Evolutionary conservation across 768 basidiomycete species (phyloP), one percentile per base, ranked within the genome.

Genomic region (Lactifluus piperatus): DNA sequence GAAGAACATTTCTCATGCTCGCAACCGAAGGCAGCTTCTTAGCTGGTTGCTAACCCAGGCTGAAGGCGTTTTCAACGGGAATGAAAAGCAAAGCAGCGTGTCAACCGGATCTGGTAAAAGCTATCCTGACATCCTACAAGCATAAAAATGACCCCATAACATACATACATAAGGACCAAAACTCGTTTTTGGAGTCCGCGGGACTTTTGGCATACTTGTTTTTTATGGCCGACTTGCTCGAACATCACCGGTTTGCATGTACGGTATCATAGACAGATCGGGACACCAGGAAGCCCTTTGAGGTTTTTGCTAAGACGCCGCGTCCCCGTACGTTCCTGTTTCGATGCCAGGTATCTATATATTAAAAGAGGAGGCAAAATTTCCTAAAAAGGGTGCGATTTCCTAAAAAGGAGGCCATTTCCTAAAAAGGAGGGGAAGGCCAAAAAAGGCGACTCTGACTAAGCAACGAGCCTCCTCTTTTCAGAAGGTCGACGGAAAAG

Each of bases 41-140:
- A 48, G 57, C 57, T 53, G 45, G 36, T 47, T 47, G 44, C 22
- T 5, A 58, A 16, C 34, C 27, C 29, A 7, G 39, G 24, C 32
- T 26, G 24, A 47, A 24, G 30, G 57, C 41, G 41, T 57, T 29
- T n/a, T 39, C 20, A 57, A 29, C 50, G 52, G 58, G 51, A 43
- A 59, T 59, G 52, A 58, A 54, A n/a, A 13, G 20, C 20, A 26
- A 58, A 22, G 20, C 44, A 24, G 36, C 57, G 44, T 53, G 57
- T 22, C 57, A 39, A 47, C 57, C 44, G 2, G 20, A 58, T 52
- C 20, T 44, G 41, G 56, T 16, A 29, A 48, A 43, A 32, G 55
- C 27, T 30, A 26, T 16, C 34, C 57, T 20, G 44, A 26, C 18
- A 26, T 51, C 34, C 34, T 22, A 44, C 43, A 20, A n/a, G n/a